phyloP scores from a whole-genome alignment of 73 alveolate species.

The Effrenium voratum region DNA sequence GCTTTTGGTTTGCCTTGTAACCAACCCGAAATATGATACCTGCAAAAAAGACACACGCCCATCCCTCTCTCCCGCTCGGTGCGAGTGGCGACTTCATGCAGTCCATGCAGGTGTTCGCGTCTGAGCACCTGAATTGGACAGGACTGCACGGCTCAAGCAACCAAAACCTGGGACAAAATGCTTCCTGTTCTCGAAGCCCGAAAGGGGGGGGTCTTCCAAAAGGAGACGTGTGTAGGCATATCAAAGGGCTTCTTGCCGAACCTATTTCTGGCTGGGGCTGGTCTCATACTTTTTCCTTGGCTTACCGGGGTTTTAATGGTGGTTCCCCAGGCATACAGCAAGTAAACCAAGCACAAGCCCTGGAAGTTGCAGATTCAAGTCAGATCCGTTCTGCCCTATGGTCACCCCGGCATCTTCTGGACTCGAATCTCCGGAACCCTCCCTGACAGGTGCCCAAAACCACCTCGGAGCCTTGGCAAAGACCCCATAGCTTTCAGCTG shows the following conservation, averaged over 20 bases:
- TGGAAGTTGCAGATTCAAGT: too few relatives aligned
- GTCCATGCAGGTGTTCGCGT: constrained; percentile 11
- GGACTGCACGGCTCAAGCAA: neutral
- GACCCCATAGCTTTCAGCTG: too few relatives aligned
- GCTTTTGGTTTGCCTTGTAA: too few relatives aligned
- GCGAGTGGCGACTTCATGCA: constrained; percentile 9
- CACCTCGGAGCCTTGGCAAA: too few relatives aligned
- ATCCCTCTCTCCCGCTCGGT: neutral
- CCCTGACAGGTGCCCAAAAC: too few relatives aligned
- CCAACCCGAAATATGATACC: too few relatives aligned
- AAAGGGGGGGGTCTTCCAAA: neutral
- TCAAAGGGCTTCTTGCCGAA: neutral
- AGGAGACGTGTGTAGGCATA: neutral
- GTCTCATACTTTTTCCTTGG: neutral
- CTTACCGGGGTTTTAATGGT: neutral
- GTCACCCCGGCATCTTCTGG: too few relatives aligned
- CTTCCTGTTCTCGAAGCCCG: neutral
- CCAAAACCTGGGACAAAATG: neutral
- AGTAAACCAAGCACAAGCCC: too few relatives aligned
- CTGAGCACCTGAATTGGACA: neutral
- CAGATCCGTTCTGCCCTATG: too few relatives aligned
- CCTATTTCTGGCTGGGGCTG: neutral
- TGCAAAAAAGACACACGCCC: too few relatives aligned
- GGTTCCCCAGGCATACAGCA: too few relatives aligned
- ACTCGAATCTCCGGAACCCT: too few relatives aligned